Evolutionary conservation across 495 filamentous ascomycete species (phyloP), one percentile per base, ranked within the genome.

Genomic region (Neurospora sp.): DNA sequence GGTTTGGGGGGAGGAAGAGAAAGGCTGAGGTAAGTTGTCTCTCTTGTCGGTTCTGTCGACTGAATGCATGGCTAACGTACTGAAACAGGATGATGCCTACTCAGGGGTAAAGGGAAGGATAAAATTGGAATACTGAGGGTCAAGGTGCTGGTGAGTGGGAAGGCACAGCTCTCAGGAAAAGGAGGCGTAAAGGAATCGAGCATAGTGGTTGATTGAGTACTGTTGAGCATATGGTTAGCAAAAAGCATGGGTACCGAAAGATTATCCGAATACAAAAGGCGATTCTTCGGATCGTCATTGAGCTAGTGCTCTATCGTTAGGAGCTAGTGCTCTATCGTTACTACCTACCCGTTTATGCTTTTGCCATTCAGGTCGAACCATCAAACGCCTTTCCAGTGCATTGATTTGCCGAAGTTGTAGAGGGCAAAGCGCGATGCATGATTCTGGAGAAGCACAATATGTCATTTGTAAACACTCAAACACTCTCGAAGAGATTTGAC

Each of bases 11-110:
- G 72, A 92, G 92, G 44, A 95, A 95, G 83, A 84, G 92, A 41
- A 94, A 94, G 79, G 90, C 90, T 70, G 91, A 92, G 85, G 90
- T 90, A 76, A 83, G 89, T 81, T 72, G 16, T 73, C 37, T 41
- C 48, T 69, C 27, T 18, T 37, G 38, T 40, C 37, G 37, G 37
- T 38, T 38, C 37, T 38, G 37, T 38, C 7, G 37, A 38, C 37
- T 38, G 37, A 38, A 9, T 37, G 27, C 54, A 66, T 35, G 8
- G 7, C 54, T 66, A 35, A 66, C 27, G 18, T 31, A 27, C 7
- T 66, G 27, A 10, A 31, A 66, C 27, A 66, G 54, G 27, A 35
- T 18, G 54, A 66, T 66, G 54, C 6, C 31, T 66, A 16, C 12
- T 18, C 54, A 18, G 54, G 54, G 6, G 54, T 27, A 8, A 66